Evolutionary conservation across 176 grass and related monocot genomes (phyloP).

Genomic region (Oryza brachyantha): DNA sequence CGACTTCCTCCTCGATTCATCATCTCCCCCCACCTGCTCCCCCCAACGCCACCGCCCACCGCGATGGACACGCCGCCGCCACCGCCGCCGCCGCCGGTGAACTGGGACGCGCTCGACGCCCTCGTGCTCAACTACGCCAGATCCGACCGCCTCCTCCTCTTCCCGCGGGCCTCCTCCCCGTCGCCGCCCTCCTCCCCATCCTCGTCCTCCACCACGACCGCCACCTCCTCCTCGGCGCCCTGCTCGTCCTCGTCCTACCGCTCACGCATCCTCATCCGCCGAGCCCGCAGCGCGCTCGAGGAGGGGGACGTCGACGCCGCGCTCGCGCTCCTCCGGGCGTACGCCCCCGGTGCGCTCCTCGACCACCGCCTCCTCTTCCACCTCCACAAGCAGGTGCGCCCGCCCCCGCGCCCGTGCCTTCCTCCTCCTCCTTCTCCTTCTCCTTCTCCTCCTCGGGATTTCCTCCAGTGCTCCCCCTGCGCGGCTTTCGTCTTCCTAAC

Average conservation of each 20-base stretch:
- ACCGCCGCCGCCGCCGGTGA: constrained; percentile 36
- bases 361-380: constrained; percentile 90
- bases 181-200: constrained; percentile 35
- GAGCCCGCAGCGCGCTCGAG: constrained; percentile 60
- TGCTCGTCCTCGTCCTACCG: constrained; percentile 39
- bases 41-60: constrained; percentile 12
- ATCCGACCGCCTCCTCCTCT: constrained; percentile 64
- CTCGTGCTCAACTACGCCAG: constrained; percentile 67
- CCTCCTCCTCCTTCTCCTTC: background rate
- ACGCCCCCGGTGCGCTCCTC: constrained; percentile 63
- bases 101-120: constrained; percentile 67
- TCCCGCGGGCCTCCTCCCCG: constrained; percentile 40
- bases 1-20: constrained; percentile 18
- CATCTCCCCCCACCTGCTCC: background rate
- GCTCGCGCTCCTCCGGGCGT: constrained; percentile 59
- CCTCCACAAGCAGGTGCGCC: constrained; percentile 95
- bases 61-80: constrained; percentile 35
- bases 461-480: background rate
- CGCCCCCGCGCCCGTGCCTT: background rate
- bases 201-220: constrained; percentile 36
- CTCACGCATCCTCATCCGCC: constrained; percentile 62
- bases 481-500: background rate
- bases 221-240: constrained; percentile 36
- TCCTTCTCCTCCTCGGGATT: background rate
- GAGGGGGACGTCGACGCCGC: constrained; percentile 72